phyloP scores from a whole-genome alignment of 2,329 filamentous ascomycete genomes.

The Aspergillus bombycis region DNA sequence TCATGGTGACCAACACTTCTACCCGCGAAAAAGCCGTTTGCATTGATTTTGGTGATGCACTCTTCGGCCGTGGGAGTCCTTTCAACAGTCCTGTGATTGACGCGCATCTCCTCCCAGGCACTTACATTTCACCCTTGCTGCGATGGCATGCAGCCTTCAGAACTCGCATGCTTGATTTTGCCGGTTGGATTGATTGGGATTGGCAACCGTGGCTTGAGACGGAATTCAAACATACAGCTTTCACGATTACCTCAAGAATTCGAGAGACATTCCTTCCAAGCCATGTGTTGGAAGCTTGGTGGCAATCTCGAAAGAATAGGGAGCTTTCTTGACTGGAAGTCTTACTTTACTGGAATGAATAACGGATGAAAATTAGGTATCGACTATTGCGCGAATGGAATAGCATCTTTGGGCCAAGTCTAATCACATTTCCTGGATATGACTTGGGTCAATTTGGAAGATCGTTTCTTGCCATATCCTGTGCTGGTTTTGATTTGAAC shows the following conservation, averaged over 20 bases:
- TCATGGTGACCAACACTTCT: constrained; percentile 15
- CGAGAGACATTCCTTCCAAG: constrained; percentile 7
- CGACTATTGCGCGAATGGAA: neutral
- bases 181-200: constrained; percentile 29
- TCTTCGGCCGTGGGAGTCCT: constrained; percentile 17
- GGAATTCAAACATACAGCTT: constrained; percentile 24
- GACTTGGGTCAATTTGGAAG: no score
- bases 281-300: neutral
- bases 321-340: neutral
- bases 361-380: neutral
- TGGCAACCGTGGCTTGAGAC: constrained; percentile 24
- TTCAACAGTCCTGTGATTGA: constrained; percentile 14
- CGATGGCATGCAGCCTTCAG: constrained; percentile 16
- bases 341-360: neutral
- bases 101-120: constrained; percentile 12
- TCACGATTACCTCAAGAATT: constrained; percentile 23
- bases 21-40: constrained; percentile 15
- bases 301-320: neutral
- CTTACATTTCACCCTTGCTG: constrained; percentile 25
- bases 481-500: no score
- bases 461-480: no score
- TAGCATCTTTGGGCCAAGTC: no score
- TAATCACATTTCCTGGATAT: no score
- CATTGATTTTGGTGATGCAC: constrained; percentile 22
- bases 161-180: constrained; percentile 10